These are phyloP conservation scores for Raffaelea arxii DNA, from an alignment of 2,329 filamentous ascomycete genomes.

Conservation along the genomic window DNA sequence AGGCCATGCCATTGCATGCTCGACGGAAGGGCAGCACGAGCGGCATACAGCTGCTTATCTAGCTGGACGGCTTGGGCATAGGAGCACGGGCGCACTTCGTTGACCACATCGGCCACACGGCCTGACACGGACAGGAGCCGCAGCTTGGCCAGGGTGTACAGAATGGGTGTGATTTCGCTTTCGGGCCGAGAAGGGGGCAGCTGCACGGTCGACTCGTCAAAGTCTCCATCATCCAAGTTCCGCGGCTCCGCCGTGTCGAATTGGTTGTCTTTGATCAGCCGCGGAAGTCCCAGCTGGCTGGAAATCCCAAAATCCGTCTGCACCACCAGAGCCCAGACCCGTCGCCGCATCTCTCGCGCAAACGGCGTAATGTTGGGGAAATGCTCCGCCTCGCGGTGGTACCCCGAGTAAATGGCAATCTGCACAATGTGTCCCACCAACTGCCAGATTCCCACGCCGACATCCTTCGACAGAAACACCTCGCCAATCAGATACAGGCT, in stretches of 20 bases:
- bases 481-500: constrained; percentile 25
- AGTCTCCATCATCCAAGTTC: constrained; percentile 33
- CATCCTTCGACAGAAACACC: constrained; percentile 18
- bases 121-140: not conserved
- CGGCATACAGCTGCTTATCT: not conserved
- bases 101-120: no score
- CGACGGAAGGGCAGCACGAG: not conserved
- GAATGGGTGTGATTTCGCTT: constrained; percentile 12
- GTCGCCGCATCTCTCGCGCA: constrained; percentile 34
- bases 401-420: constrained; percentile 28
- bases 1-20: not conserved
- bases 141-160: not conserved
- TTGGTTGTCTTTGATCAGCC: constrained; percentile 27
- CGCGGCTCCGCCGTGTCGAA: constrained; percentile 30
- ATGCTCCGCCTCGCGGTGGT: constrained; percentile 32
- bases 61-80: not conserved
- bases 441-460: constrained; percentile 24
- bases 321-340: constrained; percentile 30
- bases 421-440: constrained; percentile 23
- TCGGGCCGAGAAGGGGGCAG: constrained; percentile 26
- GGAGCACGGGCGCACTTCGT: no score
- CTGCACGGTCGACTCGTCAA: constrained; percentile 23
- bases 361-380: constrained; percentile 31
- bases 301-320: constrained; percentile 31
- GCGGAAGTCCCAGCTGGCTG: constrained; percentile 33